Evolutionary conservation across 805 yeast species (phyloP).

Genomic region (Barnettozyma botsteinii): DNA sequence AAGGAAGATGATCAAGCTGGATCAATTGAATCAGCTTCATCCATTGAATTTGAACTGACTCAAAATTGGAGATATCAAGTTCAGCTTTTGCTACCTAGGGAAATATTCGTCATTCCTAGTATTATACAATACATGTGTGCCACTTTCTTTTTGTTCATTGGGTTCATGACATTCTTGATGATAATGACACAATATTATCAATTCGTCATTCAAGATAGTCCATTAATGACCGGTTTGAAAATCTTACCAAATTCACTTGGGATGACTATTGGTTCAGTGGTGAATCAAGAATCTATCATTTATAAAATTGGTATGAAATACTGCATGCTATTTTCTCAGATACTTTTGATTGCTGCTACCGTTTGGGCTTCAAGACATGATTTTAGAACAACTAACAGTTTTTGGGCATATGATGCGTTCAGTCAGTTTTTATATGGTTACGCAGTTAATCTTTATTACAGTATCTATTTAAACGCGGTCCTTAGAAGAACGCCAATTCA

Average conservation of each 20-base stretch:
- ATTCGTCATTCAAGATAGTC: slow-evolving; percentile 8
- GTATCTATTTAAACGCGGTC: slow-evolving; percentile 29
- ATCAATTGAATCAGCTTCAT: not conserved
- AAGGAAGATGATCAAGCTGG: not conserved
- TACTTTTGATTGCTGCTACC: slow-evolving; percentile 15
- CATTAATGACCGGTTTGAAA: no score
- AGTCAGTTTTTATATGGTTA: slow-evolving; percentile 23
- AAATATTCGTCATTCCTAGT: slow-evolving; percentile 24
- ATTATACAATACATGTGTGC: slow-evolving; percentile 21
- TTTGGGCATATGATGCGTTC: slow-evolving; percentile 29
- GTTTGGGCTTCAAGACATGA: slow-evolving; percentile 24
- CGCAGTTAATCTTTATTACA: slow-evolving; percentile 29
- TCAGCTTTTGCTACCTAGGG: slow-evolving; percentile 26
- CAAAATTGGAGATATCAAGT: slow-evolving; percentile 13
- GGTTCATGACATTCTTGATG: slow-evolving; percentile 17
- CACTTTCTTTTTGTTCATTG: slow-evolving; percentile 19
- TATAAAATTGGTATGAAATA: slow-evolving; percentile 22
- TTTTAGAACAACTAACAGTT: slow-evolving; percentile 13
- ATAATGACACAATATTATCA: slow-evolving; percentile 26
- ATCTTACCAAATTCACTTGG: slow-evolving; percentile 31
- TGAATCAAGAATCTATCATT: slow-evolving; percentile 21
- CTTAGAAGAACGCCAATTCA: slow-evolving; percentile 31
- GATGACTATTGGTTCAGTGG: slow-evolving; percentile 23
- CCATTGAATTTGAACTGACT: not conserved
- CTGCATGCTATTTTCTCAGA: slow-evolving; percentile 12